A percentile compares a stretch with the other conserved stretches of the same genome.
Evolutionary conservation across 208 protist genomes (phyloP).

Genomic region (Strigomonas culicis): DNA sequence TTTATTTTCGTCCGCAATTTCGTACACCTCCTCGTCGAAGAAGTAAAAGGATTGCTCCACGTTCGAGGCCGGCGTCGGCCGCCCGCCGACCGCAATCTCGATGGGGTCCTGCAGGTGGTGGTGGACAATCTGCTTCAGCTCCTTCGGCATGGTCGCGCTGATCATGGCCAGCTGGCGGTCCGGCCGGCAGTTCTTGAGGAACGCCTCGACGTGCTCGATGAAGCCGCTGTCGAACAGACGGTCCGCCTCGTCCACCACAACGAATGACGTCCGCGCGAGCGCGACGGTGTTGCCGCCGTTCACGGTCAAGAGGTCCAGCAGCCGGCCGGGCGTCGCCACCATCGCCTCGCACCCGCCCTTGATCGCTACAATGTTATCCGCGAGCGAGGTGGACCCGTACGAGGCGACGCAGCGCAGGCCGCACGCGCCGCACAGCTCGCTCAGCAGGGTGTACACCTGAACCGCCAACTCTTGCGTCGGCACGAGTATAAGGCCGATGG

Average conservation of each 20-base stretch:
- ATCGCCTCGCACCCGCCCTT: constrained; percentile 76
- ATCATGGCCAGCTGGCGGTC: constrained; percentile 89
- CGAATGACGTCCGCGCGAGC: constrained; percentile 70
- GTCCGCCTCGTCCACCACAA: constrained; percentile 94
- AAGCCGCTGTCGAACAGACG: constrained; percentile 94
- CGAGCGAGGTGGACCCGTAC: constrained; percentile 71
- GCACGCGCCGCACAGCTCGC: constrained; percentile 57
- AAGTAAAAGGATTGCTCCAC: constrained; percentile 90
- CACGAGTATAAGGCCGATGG: constrained; percentile 88
- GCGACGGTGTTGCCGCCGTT: constrained; percentile 64
- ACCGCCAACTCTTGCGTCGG: constrained; percentile 93
- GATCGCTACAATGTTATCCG: constrained; percentile 71
- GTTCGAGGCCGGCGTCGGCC: constrained; percentile 77
- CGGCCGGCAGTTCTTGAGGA: constrained; percentile 86
- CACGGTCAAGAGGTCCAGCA: constrained; percentile 88
- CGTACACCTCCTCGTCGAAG: constrained; percentile 85
- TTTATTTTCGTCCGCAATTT: constrained; percentile 46
- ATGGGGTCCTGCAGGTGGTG: constrained; percentile 72
- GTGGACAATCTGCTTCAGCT: constrained; percentile 74
- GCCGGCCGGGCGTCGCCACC: constrained; percentile 78
- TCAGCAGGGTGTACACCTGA: constrained; percentile 82
- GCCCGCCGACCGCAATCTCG: constrained; percentile 87
- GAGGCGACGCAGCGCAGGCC: constrained; percentile 55
- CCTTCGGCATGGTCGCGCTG: constrained; percentile 90
- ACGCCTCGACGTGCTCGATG: constrained; percentile 89